Evolutionary conservation across 306 rosid species (phyloP).

Genomic region (Quercus engelmannii): DNA sequence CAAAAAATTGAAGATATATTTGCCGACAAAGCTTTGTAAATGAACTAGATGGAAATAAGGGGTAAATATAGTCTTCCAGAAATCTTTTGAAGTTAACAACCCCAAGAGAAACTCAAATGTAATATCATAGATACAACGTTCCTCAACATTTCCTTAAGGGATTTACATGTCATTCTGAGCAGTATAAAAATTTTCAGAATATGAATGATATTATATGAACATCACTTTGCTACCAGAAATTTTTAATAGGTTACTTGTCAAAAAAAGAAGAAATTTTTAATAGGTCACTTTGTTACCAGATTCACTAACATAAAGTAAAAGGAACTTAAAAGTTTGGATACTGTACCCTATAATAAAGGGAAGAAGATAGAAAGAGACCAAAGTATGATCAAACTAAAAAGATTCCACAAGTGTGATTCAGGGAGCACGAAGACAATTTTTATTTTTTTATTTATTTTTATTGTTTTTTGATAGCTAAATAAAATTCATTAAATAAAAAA

Average conservation of each 20-base stretch:
- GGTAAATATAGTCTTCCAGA: background rate
- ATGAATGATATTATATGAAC: background rate
- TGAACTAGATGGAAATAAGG: background rate
- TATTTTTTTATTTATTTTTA: no score
- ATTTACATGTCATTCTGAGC: background rate
- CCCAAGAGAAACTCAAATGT: background rate
- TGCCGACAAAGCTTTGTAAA: background rate
- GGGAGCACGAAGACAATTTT: no score
- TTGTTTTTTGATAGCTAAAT: no score
- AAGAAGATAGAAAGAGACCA: no score
- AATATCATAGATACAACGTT: background rate
- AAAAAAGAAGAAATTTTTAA: no score
- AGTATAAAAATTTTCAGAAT: background rate
- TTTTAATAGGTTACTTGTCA: no score
- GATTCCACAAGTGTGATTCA: background rate
- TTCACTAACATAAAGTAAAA: no score
- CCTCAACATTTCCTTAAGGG: background rate
- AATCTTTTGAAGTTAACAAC: background rate
- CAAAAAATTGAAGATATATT: background rate
- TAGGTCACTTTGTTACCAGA: no score
- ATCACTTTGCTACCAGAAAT: background rate
- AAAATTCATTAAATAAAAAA: no score
- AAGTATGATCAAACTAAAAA: background rate
- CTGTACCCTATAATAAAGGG: no score
- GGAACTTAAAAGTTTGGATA: no score